Evolutionary conservation across 108 stramenopile species (phyloP), one percentile per base, ranked within the genome.

Genomic region (Skeletonema menzelii): DNA sequence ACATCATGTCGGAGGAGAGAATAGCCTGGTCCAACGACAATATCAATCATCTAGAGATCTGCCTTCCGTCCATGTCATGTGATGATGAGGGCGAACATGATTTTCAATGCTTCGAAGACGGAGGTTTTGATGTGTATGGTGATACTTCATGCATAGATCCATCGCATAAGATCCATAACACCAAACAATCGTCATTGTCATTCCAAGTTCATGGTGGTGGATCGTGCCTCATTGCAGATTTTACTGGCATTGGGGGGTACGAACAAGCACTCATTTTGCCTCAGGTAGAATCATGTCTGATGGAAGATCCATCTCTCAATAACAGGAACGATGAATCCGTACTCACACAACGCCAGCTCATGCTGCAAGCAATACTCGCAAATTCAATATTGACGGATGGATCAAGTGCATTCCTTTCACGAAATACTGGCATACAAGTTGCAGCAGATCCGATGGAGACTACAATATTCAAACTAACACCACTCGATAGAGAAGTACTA

Each of bases 341-440:
- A 28, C 14, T 65, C 19, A 58, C 32, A 49, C 59, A 32, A 22
- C 27, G 62, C 11, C 62, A 57, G 14, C 57, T 71, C 27, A 13
- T 70, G 12, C 58, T 82, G 31, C 64, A 27, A 17, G 22, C 22
- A 4, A 67, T 82, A 20, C 53, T 82, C 27, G 27, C 13, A 64
- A 74, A 69, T 57, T 74, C 73, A 27, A 70, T 60, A 20, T 32
- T 81, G 37, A 75, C 70, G 10, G 80, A 81, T 56, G 80, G 80
- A 4, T n/a, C 53, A 32, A 68, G 65, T 27, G 59, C 70, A 10
- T 58, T 70, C 0, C 64, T 55, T 62, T 65, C 80, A n/a, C 22
- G 56, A 13, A 35, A 34, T 49, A 1, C 67, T 44, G n/a, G 17
- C 62, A 32, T 22, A 26, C 4, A 22, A n/a, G 13, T 34, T 38